A percentile compares a stretch with the other conserved stretches of the same genome.
Conservation (phyloP, 495 filamentous ascomycete species). For the Tuber brumale region DNA sequence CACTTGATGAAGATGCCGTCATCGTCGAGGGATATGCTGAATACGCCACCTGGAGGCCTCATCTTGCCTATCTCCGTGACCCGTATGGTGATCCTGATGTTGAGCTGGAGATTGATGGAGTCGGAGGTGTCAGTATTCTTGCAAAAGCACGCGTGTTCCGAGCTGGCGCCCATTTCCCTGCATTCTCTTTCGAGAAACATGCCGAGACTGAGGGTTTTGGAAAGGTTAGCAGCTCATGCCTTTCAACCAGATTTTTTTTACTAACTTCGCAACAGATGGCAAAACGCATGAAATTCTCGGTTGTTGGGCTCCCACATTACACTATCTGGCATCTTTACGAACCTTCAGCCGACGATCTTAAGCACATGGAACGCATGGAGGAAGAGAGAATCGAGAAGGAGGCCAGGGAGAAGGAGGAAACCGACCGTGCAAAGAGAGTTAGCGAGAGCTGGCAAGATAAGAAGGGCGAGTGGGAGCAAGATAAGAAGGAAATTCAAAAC, state of each 20-base stretch:
- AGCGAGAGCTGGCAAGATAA: slow-evolving; percentile 55
- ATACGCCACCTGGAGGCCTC: slow-evolving; percentile 97
- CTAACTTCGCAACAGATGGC: slow-evolving; percentile 66
- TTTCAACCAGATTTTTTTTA: slow-evolving; percentile 6
- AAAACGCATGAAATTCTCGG: slow-evolving; percentile 87
- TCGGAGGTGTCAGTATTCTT: slow-evolving; percentile 94
- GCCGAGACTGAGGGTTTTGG: slow-evolving; percentile 98
- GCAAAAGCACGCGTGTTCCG: slow-evolving; percentile 94
- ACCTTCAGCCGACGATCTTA: slow-evolving; percentile 91
- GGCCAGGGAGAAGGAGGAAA: slow-evolving; percentile 52
- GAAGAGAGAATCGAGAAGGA: slow-evolving; percentile 57
- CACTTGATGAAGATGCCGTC: slow-evolving; percentile 94
- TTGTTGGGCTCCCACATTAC: slow-evolving; percentile 96
- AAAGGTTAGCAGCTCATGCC: slow-evolving; percentile 58
- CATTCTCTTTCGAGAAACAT: slow-evolving; percentile 98
- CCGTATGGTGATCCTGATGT: slow-evolving; percentile 97
- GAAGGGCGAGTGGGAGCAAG: slow-evolving; percentile 70
- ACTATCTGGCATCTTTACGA: slow-evolving; percentile 99
- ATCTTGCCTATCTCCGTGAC: slow-evolving; percentile 93
- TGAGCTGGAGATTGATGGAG: slow-evolving; percentile 99
- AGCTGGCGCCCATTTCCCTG: slow-evolving; percentile 92
- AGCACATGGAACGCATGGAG: slow-evolving; percentile 85
- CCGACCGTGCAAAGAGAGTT: slow-evolving; percentile 49
- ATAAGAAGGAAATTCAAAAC: slow-evolving; percentile 68
- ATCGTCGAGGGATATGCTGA: slow-evolving; percentile 99